Evolutionary conservation across 116 monocot species (phyloP).

Genomic region (Iris pallida): DNA sequence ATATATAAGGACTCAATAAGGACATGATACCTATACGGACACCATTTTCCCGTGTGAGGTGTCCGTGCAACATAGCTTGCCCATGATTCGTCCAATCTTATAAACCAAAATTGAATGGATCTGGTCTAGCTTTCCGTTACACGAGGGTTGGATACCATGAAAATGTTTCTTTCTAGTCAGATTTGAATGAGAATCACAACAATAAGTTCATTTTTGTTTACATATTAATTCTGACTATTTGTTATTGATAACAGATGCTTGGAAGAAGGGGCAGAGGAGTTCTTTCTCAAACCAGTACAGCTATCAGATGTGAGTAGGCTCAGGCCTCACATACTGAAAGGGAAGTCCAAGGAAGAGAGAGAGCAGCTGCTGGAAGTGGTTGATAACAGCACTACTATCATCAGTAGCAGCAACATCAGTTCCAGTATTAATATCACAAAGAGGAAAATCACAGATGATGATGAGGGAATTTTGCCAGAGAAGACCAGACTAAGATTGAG

Average conservation of each 20-base stretch:
- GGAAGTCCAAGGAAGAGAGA: slow-evolving; percentile 1
- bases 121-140: no score
- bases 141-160: no score
- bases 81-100: no score
- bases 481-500: slow-evolving; percentile 2
- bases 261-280: slow-evolving; percentile 2
- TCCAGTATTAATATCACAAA: not conserved
- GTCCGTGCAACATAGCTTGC: no score
- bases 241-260: not conserved
- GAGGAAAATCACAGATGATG: not conserved
- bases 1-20: no score
- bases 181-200: not conserved
- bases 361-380: not conserved
- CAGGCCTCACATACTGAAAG: not conserved
- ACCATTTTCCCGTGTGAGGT: no score
- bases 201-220: not conserved
- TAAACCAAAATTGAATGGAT: no score
- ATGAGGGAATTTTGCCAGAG: not conserved
- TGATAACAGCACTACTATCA: not conserved
- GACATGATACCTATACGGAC: no score
- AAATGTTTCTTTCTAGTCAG: no score
- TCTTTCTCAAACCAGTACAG: slow-evolving; percentile 15
- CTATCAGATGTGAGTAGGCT: slow-evolving; percentile 8
- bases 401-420: not conserved
- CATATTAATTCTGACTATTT: not conserved